phyloP scores from a whole-genome alignment of 192 early-diverging fungal species.

The Coemansia sp. region DNA sequence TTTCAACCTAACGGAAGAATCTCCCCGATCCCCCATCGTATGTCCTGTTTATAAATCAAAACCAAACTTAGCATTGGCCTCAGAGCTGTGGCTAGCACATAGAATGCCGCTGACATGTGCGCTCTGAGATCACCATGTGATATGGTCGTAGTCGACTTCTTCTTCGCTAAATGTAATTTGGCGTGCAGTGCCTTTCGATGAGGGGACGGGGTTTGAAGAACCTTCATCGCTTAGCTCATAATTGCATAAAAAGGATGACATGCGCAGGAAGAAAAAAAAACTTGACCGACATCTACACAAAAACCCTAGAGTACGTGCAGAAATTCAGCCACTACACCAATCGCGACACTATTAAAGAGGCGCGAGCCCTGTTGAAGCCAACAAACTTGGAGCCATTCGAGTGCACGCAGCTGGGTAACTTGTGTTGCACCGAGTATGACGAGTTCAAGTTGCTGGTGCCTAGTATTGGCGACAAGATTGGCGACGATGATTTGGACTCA shows the following conservation, averaged over 20 bases:
- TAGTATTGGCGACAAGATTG: slow-evolving; percentile 74
- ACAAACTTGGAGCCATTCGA: slow-evolving; percentile 75
- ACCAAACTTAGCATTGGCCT: too few relatives aligned
- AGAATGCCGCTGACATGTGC: too few relatives aligned
- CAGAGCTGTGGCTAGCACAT: too few relatives aligned
- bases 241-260: background rate
- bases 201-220: background rate
- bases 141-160: too few relatives aligned
- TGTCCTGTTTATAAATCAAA: too few relatives aligned
- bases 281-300: slow-evolving; percentile 65
- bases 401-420: slow-evolving; percentile 84
- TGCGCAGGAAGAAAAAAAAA: slow-evolving; percentile 28
- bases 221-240: background rate
- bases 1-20: too few relatives aligned
- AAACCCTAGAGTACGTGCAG: slow-evolving; percentile 82
- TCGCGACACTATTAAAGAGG: slow-evolving; percentile 82
- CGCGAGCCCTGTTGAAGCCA: slow-evolving; percentile 52
- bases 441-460: slow-evolving; percentile 90
- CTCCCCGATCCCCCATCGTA: too few relatives aligned
- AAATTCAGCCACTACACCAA: slow-evolving; percentile 83
- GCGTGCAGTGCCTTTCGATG: too few relatives aligned
- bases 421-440: slow-evolving; percentile 87
- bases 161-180: too few relatives aligned
- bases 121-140: too few relatives aligned
- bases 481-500: slow-evolving; percentile 71